phyloP scores from a whole-genome alignment of 163 green algal genomes.

The Scenedesmus sp. region DNA sequence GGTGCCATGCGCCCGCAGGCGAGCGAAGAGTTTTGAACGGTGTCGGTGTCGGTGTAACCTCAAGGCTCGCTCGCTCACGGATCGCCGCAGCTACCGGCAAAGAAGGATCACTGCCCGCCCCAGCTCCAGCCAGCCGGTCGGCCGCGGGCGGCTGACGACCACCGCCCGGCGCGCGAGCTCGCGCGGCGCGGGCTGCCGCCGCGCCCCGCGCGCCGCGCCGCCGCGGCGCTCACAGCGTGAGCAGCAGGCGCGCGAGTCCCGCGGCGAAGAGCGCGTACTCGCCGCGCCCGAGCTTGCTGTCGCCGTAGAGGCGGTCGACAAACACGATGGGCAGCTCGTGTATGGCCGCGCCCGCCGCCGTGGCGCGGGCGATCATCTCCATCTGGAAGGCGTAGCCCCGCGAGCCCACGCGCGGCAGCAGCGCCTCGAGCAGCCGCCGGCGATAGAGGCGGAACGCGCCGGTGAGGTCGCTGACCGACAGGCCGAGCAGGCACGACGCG shows the following conservation, averaged over 20 bases:
- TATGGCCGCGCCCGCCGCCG: slow-evolving; percentile 67
- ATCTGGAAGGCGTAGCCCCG: slow-evolving; percentile 99
- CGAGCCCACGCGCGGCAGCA: slow-evolving; percentile 72
- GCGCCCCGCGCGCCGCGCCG: neutral
- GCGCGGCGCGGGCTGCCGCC: neutral
- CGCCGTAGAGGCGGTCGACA: slow-evolving; percentile 96
- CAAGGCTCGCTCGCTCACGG: no score
- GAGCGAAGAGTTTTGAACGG: no score
- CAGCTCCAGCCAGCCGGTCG: no score
- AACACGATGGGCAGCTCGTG: slow-evolving; percentile 98
- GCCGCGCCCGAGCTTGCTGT: slow-evolving; percentile 89
- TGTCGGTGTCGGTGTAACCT: no score
- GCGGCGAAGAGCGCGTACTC: slow-evolving; percentile 92
- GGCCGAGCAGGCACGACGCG: slow-evolving; percentile 80
- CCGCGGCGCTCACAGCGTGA: slow-evolving; percentile 67
- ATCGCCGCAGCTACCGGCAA: no score
- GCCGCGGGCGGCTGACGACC: no score
- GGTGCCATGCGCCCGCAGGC: no score
- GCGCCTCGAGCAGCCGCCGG: slow-evolving; percentile 66
- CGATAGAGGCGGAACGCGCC: slow-evolving; percentile 92
- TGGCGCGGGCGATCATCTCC: slow-evolving; percentile 95
- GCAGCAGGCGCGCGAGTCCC: slow-evolving; percentile 87
- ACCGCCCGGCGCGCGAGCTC: no score
- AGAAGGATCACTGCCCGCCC: no score
- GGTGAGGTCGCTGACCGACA: slow-evolving; percentile 82